Conservation (phyloP, 352 stramenopile genomes). For the Globisporangium perplexum region DNA sequence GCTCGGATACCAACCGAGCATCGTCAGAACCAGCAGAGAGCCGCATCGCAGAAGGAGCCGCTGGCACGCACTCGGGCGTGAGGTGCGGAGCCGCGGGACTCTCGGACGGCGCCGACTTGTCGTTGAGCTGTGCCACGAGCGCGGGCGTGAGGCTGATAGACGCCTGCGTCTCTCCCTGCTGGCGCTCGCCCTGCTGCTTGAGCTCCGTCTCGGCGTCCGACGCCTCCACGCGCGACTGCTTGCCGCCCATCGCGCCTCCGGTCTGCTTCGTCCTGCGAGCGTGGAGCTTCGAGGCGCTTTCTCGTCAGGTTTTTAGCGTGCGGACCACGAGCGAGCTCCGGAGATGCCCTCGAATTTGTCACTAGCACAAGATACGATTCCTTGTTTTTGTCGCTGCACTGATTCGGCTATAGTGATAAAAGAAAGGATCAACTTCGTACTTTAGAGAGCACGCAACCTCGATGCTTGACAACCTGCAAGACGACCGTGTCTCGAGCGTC, state of each 20-base stretch:
- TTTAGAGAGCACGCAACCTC: not conserved
- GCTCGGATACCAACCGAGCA: not conserved
- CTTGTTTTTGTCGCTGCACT: not conserved
- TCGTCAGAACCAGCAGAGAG: not conserved
- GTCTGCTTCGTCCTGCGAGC: not conserved
- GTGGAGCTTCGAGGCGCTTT: not conserved
- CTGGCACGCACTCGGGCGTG: conserved; percentile 35
- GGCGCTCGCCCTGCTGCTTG: conserved; percentile 28
- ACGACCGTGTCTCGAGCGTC: too few relatives aligned
- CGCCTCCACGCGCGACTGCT: conserved; percentile 70
- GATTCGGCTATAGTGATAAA: not conserved
- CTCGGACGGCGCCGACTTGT: conserved; percentile 22
- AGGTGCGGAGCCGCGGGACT: conserved; percentile 12
- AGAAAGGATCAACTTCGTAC: not conserved
- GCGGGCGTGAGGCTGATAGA: conserved; percentile 66
- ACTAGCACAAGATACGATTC: not conserved
- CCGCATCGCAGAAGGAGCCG: not conserved
- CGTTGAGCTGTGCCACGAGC: conserved; percentile 67
- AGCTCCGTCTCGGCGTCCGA: conserved; percentile 53
- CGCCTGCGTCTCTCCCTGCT: conserved; percentile 32
- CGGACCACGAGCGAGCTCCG: too few relatives aligned
- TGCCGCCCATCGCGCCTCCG: conserved; percentile 74
- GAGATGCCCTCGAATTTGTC: not conserved
- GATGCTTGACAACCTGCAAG: too few relatives aligned
- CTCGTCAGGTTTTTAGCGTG: not conserved